Conservation (phyloP, 495 filamentous ascomycete genomes). For the Geoglossum glabrum region DNA sequence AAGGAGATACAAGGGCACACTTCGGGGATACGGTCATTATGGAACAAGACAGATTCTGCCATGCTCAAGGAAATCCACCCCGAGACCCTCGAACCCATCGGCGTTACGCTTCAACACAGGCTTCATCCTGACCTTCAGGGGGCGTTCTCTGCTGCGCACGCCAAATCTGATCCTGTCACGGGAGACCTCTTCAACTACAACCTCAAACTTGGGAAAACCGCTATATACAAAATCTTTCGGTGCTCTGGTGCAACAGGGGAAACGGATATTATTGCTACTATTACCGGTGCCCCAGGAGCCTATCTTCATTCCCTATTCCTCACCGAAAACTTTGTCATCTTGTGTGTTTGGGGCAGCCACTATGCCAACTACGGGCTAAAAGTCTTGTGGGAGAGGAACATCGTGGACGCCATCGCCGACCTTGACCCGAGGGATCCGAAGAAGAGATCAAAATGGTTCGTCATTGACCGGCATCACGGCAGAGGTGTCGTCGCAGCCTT, state of each 20-base stretch:
- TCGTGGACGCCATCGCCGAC: slow-evolving; percentile 31
- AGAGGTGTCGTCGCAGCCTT: slow-evolving; percentile 19
- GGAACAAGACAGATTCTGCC: slow-evolving; percentile 38
- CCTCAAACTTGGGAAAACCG: slow-evolving; percentile 25
- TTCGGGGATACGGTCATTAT: slow-evolving; percentile 26
- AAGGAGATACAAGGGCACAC: slow-evolving; percentile 1
- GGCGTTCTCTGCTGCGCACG: slow-evolving; percentile 40
- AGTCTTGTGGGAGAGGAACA: slow-evolving; percentile 34
- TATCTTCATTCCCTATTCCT: slow-evolving; percentile 62
- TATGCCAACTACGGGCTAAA: slow-evolving; percentile 26
- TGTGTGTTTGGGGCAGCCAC: slow-evolving; percentile 43
- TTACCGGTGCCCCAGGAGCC: slow-evolving; percentile 29
- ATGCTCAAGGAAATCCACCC: slow-evolving; percentile 40
- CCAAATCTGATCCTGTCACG: slow-evolving; percentile 45
- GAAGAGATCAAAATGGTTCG: slow-evolving; percentile 35
- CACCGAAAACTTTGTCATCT: slow-evolving; percentile 39
- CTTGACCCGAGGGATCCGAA: slow-evolving; percentile 29
- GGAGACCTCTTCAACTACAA: slow-evolving; percentile 71
- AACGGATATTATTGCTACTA: slow-evolving; percentile 49
- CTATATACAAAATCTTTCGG: slow-evolving; percentile 46
- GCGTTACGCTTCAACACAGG: slow-evolving; percentile 29
- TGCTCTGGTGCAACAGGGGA: slow-evolving; percentile 37
- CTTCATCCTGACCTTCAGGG: slow-evolving; percentile 51
- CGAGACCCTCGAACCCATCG: slow-evolving; percentile 48
- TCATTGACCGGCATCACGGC: slow-evolving; percentile 33